Evolutionary conservation across 257 asterid species (phyloP).

Genomic region (Paraleonurus japonicus): DNA sequence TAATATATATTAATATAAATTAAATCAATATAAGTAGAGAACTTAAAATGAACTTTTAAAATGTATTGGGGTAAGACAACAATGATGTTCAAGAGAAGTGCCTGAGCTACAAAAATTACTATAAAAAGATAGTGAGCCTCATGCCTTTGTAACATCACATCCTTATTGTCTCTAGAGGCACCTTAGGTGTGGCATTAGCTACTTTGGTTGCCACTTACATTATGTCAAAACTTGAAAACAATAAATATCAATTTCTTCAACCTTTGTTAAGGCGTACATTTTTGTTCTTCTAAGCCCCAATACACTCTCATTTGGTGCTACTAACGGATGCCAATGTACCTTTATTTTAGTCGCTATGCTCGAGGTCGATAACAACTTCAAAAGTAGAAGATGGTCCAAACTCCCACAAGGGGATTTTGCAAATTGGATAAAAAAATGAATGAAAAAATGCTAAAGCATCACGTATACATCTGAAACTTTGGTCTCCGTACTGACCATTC

Average conservation of each 20-base stretch:
- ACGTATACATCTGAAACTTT: neutral
- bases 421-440: neutral
- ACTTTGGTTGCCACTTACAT: neutral
- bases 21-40: too few species aligned
- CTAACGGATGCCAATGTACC: neutral
- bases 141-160: neutral
- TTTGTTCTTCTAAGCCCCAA: neutral
- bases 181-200: too few species aligned
- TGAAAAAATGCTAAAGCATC: neutral
- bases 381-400: neutral
- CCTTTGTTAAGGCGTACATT: neutral
- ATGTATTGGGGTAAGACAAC: neutral
- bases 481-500: neutral
- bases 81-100: too few species aligned
- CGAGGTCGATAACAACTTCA: neutral
- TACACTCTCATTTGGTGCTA: neutral
- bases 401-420: neutral
- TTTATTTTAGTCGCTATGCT: neutral
- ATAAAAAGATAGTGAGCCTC: neutral
- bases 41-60: neutral
- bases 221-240: neutral
- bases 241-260: neutral
- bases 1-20: too few species aligned
- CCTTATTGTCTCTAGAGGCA: neutral
- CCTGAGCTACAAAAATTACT: too few species aligned